These are phyloP conservation scores for Vickermania spadyakhi DNA, from an alignment of 208 protist species.

Conservation along the genomic window DNA sequence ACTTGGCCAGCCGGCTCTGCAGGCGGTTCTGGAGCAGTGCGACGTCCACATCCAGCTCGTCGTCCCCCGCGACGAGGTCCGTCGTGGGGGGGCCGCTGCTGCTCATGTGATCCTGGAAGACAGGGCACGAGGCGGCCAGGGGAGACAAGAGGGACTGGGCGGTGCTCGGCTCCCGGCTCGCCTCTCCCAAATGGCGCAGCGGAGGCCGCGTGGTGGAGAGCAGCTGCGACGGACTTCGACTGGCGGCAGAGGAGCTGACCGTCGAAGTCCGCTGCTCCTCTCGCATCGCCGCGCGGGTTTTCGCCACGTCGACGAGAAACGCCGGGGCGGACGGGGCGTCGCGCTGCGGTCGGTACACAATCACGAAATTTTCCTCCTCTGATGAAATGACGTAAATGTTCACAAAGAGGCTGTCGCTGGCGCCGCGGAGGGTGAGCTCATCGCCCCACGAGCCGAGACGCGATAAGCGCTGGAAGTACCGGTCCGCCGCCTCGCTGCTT, in stretches of 20 bases:
- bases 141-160: not conserved
- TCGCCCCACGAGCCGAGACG: constrained; percentile 72
- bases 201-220: too few relatives aligned
- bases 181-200: constrained; percentile 6
- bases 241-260: constrained; percentile 8
- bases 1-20: constrained; percentile 34
- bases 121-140: constrained; percentile 3
- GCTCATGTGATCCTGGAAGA: not conserved
- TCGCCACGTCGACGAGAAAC: constrained; percentile 68
- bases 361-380: constrained; percentile 70
- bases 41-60: constrained; percentile 25
- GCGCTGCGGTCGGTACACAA: constrained; percentile 55
- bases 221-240: constrained; percentile 2
- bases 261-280: constrained; percentile 2
- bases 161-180: too few relatives aligned
- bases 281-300: constrained; percentile 17
- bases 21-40: constrained; percentile 44
- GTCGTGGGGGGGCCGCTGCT: not conserved
- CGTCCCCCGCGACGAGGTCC: constrained; percentile 6
- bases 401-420: constrained; percentile 72
- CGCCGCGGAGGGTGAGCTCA: constrained; percentile 76
- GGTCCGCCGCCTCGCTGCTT: constrained; percentile 37
- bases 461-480: constrained; percentile 50
- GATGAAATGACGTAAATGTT: constrained; percentile 84
- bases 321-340: constrained; percentile 44